Evolutionary conservation across 2,329 filamentous ascomycete genomes (phyloP).

Genomic region (Ustulina deusta): DNA sequence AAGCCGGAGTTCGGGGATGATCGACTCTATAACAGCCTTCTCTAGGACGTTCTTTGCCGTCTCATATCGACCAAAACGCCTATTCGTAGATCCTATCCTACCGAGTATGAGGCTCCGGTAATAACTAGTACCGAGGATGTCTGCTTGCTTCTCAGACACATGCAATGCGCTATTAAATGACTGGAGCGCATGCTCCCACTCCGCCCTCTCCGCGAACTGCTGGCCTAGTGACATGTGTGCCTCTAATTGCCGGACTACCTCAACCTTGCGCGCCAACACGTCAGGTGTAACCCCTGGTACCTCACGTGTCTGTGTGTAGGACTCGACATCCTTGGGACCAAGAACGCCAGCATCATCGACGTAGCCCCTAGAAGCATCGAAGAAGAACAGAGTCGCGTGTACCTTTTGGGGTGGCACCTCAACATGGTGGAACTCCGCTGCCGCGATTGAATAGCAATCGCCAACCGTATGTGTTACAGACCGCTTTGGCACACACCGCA

Average conservation of each 20-base stretch:
- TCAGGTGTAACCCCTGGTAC: constrained; percentile 39
- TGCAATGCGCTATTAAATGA: constrained; percentile 44
- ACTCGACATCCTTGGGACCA: constrained; percentile 47
- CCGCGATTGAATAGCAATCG: constrained; percentile 50
- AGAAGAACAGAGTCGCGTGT: constrained; percentile 54
- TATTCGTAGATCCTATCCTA: constrained; percentile 48
- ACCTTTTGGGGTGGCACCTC: constrained; percentile 47
- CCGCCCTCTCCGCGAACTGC: constrained; percentile 32
- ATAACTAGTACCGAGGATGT: constrained; percentile 1
- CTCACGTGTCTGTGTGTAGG: constrained; percentile 42
- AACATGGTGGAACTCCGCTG: constrained; percentile 48
- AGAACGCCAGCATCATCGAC: constrained; percentile 49
- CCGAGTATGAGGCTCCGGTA: constrained; percentile 43
- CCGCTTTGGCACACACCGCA: constrained; percentile 24
- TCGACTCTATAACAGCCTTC: constrained; percentile 39
- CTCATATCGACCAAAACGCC: constrained; percentile 50
- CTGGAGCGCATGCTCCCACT: constrained; percentile 44
- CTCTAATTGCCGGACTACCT: constrained; percentile 38
- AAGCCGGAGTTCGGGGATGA: constrained; percentile 34
- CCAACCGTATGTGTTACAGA: constrained; percentile 38
- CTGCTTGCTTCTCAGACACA: constrained; percentile 33
- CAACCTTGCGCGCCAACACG: constrained; percentile 40
- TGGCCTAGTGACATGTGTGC: not conserved
- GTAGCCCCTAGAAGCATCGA: constrained; percentile 52
- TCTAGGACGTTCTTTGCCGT: constrained; percentile 45